phyloP scores from a whole-genome alignment of 2,329 filamentous ascomycete genomes.

The Penicillium rolfsii region DNA sequence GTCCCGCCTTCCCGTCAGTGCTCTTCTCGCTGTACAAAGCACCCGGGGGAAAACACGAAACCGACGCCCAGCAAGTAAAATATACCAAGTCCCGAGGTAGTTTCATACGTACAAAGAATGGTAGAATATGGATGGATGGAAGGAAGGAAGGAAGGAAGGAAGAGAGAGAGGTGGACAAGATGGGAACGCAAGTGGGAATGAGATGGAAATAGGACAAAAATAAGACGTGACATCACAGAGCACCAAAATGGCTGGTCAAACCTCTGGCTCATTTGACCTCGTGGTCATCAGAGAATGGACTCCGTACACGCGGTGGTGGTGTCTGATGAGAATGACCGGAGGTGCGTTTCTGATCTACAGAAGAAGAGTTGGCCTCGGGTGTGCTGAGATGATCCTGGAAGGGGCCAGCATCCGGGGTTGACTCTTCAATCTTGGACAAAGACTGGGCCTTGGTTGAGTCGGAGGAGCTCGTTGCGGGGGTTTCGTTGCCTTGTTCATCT shows the following conservation, averaged over 20 bases:
- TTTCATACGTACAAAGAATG: constrained; percentile 35
- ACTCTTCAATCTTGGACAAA: constrained; percentile 37
- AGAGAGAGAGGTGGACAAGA: not conserved
- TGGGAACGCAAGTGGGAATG: constrained; percentile 3
- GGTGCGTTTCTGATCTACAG: constrained; percentile 20
- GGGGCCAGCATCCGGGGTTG: constrained; percentile 28
- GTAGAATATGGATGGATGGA: constrained; percentile 3
- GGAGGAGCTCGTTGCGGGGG: constrained; percentile 19
- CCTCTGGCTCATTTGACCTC: constrained; percentile 42
- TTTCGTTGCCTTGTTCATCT: constrained; percentile 30
- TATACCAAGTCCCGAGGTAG: constrained; percentile 21
- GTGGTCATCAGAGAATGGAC: constrained; percentile 51
- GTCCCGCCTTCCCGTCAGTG: constrained; percentile 17
- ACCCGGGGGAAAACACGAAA: constrained; percentile 17
- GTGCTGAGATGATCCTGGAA: constrained; percentile 35
- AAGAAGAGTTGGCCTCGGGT: constrained; percentile 24
- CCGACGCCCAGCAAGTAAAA: constrained; percentile 21
- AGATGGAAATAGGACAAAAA: constrained; percentile 12
- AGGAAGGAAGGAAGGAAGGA: not conserved
- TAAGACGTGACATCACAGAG: constrained; percentile 7
- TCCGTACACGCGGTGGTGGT: constrained; percentile 39
- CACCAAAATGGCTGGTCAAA: constrained; percentile 9
- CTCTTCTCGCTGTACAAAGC: constrained; percentile 30
- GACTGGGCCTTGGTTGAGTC: constrained; percentile 28
- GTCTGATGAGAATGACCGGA: constrained; percentile 39